A percentile compares a stretch with the other conserved stretches of the same genome.
phyloP scores from a whole-genome alignment of 148 eudicot species.

The Cornus kousa region DNA sequence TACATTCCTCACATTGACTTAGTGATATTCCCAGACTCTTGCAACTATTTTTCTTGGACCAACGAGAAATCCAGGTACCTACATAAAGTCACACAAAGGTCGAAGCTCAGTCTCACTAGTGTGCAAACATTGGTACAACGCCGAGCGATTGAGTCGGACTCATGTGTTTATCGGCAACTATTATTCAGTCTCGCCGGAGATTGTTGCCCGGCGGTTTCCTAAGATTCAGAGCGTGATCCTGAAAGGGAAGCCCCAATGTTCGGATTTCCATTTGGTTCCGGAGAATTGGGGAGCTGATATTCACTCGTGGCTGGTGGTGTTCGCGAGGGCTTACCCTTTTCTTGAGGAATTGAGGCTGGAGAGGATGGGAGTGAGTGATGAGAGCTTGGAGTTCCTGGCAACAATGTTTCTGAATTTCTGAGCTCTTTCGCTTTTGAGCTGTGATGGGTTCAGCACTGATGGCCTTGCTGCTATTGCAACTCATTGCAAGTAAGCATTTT shows the following conservation, averaged over 20 bases:
- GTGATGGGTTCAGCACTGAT: conserved; percentile 83
- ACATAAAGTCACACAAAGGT: conserved; percentile 53
- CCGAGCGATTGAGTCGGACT: conserved; percentile 71
- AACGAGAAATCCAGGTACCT: too few relatives aligned
- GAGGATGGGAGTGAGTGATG: conserved; percentile 75
- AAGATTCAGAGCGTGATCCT: conserved; percentile 56
- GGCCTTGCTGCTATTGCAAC: conserved; percentile 78
- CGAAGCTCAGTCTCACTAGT: conserved; percentile 70
- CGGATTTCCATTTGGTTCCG: conserved; percentile 82
- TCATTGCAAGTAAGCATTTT: conserved; percentile 65
- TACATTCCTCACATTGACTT: too few relatives aligned
- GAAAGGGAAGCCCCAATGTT: conserved; percentile 77
- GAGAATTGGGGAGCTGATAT: conserved; percentile 81
- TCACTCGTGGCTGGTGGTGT: conserved; percentile 62
- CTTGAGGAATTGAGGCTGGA: conserved; percentile 82
- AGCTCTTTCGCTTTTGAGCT: conserved; percentile 63
- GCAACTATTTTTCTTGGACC: too few relatives aligned
- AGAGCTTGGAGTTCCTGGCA: conserved; percentile 74
- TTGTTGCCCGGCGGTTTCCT: conserved; percentile 65
- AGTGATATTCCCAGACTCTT: too few relatives aligned
- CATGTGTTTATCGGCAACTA: conserved; percentile 77
- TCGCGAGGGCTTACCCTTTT: conserved; percentile 55
- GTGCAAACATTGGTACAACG: conserved; percentile 80
- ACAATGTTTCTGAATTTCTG: conserved; percentile 47
- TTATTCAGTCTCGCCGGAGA: conserved; percentile 79